Conservation (phyloP, 495 filamentous ascomycete species). For the Tuber magnatum region DNA sequence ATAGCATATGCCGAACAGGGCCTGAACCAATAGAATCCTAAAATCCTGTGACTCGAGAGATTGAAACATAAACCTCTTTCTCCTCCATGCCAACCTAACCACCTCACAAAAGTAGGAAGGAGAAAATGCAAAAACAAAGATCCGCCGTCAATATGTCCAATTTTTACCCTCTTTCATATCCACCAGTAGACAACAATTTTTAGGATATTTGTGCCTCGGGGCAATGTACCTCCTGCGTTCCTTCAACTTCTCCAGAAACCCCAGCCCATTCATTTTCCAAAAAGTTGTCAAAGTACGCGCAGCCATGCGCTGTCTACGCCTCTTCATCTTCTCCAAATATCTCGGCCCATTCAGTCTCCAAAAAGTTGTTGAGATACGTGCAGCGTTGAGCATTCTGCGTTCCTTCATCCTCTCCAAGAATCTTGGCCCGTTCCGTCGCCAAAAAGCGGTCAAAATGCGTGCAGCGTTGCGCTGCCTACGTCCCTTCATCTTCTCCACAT, state of each 20-base stretch:
- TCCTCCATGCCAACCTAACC: neutral
- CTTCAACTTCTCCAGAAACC: too few species aligned
- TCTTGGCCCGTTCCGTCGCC: constrained; percentile 9
- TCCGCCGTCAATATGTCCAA: neutral
- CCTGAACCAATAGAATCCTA: neutral
- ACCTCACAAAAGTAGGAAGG: neutral
- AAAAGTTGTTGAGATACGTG: too few species aligned
- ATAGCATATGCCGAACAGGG: too few species aligned
- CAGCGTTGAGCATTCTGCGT: too few species aligned
- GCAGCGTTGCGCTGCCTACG: neutral
- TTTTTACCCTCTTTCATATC: constrained; percentile 5
- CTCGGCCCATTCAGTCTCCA: too few species aligned
- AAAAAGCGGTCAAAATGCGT: constrained; percentile 7
- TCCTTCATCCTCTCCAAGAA: too few species aligned
- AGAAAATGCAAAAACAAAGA: neutral
- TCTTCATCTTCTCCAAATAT: neutral
- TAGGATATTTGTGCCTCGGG: neutral
- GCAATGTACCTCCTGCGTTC: neutral
- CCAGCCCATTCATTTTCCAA: too few species aligned
- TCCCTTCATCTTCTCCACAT: too few species aligned
- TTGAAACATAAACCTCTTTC: neutral
- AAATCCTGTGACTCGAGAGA: neutral
- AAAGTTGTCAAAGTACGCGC: too few species aligned
- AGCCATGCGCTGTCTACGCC: neutral
- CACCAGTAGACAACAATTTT: constrained; percentile 8